Base-by-base conservation (phyloP, 805 yeast species). In the Myxozyma geophila region DNA sequence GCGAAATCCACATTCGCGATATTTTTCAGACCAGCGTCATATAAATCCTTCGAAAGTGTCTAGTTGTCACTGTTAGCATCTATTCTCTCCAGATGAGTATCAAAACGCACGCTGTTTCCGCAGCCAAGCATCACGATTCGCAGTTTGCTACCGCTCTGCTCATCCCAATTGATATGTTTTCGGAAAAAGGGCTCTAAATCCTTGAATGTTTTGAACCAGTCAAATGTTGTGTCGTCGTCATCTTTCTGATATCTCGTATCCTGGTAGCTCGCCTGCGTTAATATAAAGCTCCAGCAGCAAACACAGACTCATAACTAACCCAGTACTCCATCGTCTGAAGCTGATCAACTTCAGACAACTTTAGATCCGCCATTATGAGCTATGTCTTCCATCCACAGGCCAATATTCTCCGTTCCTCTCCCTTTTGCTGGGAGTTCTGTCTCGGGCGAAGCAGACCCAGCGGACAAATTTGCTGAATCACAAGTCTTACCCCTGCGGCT, bases 1-100 rank as follows among this genome's bases (percentile, higher is more conserved):
- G 73, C 39, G 50, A 71, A 70, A 54, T 70, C 73, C 17, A 70
- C 67, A 44, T 70, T 70, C n/a, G 63, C 62, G 6, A 70, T 71
- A n/a, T 66, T 17, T 23, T 58, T 66, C 55, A 67, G 52, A 12
- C 73, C 73, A 10, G 47, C 46, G 21, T 69, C 67, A 43, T 70
- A 70, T 35, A 70, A 41, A 51, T 70, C 74, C 43, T 60, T 63
- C 17, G 73, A 70, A n/a, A 70, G 53, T 4, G 73, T 65, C 69
- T 66, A 21, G n/a, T 15, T 37, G 46, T 5, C 7, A 13, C 15
- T 9, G 13, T 36, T 9, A 23, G 21, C 2, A 28, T 28, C 28
- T 44, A 8, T 15, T 35, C n/a, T 43, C 5, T 19, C 9, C 58
- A 17, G 50, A 23, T 8, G 4, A n/a, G 10, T 28, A 12, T 8